phyloP scores from a whole-genome alignment of 2,329 filamentous ascomycete species.

The Elsinoe necatrix region DNA sequence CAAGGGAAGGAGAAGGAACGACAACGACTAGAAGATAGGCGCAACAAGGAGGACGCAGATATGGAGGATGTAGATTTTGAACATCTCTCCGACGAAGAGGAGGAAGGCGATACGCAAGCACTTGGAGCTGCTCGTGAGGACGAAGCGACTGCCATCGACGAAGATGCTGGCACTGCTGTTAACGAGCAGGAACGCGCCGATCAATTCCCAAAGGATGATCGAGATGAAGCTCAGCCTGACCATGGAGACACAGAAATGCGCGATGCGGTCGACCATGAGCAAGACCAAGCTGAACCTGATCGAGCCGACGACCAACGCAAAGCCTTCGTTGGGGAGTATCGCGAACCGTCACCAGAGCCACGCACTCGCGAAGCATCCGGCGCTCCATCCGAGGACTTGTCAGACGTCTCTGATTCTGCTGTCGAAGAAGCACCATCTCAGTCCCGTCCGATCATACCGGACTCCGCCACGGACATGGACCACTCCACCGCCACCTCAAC shows the following conservation, averaged over 20 bases:
- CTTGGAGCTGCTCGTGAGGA: slow-evolving; percentile 83
- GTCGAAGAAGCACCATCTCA: slow-evolving; percentile 38
- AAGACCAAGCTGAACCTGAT: slow-evolving; percentile 15
- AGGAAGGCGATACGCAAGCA: slow-evolving; percentile 78
- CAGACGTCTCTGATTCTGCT: slow-evolving; percentile 32
- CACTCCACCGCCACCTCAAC: slow-evolving; percentile 57
- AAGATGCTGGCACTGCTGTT: slow-evolving; percentile 76
- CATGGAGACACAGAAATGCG: slow-evolving; percentile 31
- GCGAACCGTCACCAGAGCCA: slow-evolving; percentile 21
- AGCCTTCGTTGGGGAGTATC: slow-evolving; percentile 40
- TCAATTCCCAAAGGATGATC: slow-evolving; percentile 23
- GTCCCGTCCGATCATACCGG: slow-evolving; percentile 63
- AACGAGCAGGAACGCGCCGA: slow-evolving; percentile 40
- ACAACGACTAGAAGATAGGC: slow-evolving; percentile 41
- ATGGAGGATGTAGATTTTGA: slow-evolving; percentile 77
- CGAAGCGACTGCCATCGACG: slow-evolving; percentile 74
- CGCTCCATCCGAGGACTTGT: slow-evolving; percentile 14
- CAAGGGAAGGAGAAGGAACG: slow-evolving; percentile 34
- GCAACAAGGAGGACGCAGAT: slow-evolving; percentile 48
- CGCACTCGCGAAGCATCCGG: background rate
- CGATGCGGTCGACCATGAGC: slow-evolving; percentile 18
- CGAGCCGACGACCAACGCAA: slow-evolving; percentile 31
- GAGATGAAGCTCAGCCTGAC: slow-evolving; percentile 29
- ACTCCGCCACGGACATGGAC: slow-evolving; percentile 31
- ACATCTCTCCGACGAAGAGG: slow-evolving; percentile 78